Evolutionary conservation across 495 filamentous ascomycete species (phyloP).

Genomic region (Aspergillus conjunctus): DNA sequence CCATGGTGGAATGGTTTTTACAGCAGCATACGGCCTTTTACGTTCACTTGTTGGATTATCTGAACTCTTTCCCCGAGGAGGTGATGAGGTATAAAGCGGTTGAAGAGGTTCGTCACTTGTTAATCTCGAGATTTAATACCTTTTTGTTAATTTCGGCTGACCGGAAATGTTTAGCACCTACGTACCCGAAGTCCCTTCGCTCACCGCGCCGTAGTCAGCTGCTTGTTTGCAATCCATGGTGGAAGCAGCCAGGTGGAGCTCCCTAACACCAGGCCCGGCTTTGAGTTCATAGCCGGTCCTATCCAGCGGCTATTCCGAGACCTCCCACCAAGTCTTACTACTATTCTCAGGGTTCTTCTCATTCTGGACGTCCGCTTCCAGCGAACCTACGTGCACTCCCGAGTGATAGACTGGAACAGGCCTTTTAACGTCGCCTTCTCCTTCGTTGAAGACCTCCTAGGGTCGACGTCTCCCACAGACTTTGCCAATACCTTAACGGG

Average conservation of each 20-base stretch:
- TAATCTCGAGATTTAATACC: too few species aligned
- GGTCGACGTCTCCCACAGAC: constrained; percentile 34
- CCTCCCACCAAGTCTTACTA: constrained; percentile 32
- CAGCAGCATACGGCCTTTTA: constrained; percentile 44
- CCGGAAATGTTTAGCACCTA: constrained; percentile 32
- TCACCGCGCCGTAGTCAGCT: constrained; percentile 37
- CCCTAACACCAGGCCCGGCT: constrained; percentile 25
- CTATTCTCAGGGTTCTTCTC: constrained; percentile 40
- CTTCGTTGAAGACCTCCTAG: constrained; percentile 39
- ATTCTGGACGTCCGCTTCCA: constrained; percentile 40
- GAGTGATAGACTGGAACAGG: constrained; percentile 39
- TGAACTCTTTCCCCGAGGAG: constrained; percentile 40
- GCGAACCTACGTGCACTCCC: constrained; percentile 38
- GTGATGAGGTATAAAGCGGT: constrained; percentile 37
- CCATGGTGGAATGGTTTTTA: constrained; percentile 45
- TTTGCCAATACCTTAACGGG: constrained; percentile 35
- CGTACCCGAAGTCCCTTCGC: constrained; percentile 44
- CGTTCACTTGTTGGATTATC: constrained; percentile 39
- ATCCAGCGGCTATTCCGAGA: constrained; percentile 42
- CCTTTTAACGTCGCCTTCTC: constrained; percentile 36
- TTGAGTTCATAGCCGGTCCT: constrained; percentile 44
- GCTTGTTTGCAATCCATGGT: constrained; percentile 30
- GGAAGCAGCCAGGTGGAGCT: constrained; percentile 14
- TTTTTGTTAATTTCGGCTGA: neutral
- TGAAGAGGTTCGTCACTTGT: constrained; percentile 35